These are phyloP conservation scores for Lachnellula subtilissima DNA, from an alignment of 2,329 filamentous ascomycete genomes.

Conservation along the genomic window DNA sequence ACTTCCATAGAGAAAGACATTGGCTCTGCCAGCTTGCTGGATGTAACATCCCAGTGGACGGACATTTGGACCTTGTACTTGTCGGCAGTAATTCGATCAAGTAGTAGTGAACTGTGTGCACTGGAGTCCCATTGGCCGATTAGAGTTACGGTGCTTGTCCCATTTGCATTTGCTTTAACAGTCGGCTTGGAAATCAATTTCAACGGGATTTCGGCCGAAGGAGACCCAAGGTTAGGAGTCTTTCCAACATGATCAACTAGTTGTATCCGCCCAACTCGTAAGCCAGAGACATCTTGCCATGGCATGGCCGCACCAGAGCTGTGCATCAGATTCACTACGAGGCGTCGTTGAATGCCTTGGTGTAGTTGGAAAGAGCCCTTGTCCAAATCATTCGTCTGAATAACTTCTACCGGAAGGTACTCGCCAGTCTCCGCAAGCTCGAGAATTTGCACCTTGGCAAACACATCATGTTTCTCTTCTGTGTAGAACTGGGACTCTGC, in stretches of 20 bases:
- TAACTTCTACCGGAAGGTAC: constrained; percentile 87
- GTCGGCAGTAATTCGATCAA: constrained; percentile 91
- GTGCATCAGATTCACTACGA: constrained; percentile 84
- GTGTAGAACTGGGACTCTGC: constrained; percentile 89
- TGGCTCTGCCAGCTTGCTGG: constrained; percentile 76
- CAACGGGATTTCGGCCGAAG: constrained; percentile 69
- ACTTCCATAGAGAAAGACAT: constrained; percentile 83
- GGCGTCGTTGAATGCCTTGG: constrained; percentile 84
- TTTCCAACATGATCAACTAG: constrained; percentile 83
- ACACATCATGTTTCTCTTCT: constrained; percentile 90
- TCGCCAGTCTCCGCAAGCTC: constrained; percentile 89
- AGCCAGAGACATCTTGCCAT: constrained; percentile 75
- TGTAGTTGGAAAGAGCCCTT: constrained; percentile 91
- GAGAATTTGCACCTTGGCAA: constrained; percentile 80
- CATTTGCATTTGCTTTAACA: constrained; percentile 82
- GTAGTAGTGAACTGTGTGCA: constrained; percentile 80
- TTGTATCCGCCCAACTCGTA: constrained; percentile 76
- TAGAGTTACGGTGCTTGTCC: constrained; percentile 79
- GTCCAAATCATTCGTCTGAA: constrained; percentile 79
- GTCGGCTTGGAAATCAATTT: constrained; percentile 73
- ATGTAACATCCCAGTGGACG: constrained; percentile 79
- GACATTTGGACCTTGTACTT: constrained; percentile 88
- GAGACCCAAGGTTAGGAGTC: constrained; percentile 69
- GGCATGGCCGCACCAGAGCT: constrained; percentile 83
- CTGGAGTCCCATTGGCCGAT: constrained; percentile 97